Evolutionary conservation across 1,139 yeast species (phyloP), one percentile per base, ranked within the genome.

Genomic region (Sugiyamaella sp.): DNA sequence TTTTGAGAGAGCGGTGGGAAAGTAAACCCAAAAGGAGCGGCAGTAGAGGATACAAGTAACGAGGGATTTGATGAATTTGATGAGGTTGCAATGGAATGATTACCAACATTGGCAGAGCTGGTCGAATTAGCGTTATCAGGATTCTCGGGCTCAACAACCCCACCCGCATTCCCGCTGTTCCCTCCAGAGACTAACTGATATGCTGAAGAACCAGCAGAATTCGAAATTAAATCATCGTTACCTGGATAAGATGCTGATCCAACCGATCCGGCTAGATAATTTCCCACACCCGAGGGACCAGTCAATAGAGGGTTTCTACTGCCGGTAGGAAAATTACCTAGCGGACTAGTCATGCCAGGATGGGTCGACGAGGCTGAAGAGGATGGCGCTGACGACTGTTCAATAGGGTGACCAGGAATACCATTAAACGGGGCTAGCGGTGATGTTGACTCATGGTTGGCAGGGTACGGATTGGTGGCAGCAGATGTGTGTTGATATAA

Each of bases 11-110:
- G 32, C 9, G 52, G 49, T 10, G 55, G 55, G 25, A 52, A 52
- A n/a, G 49, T 47, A 38, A 52, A 52, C 1, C 49, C 25, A 22
- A 24, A 53, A 2, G 56, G 51, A 14, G 56, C 27, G 16, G 51
- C 46, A 6, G 46, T 39, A 14, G 45, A 24, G 3, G 46, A 29
- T 48, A 40, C 39, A 33, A 44, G 39, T 5, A 35, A 17, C n/a
- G 37, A 22, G 17, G 38, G 39, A 22, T 48, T 33, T 21, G 46
- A 16, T n/a, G 46, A 5, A 16, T 37, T 20, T 19, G 50, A 38
- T 12, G 51, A 40, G 9, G 39, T 9, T 8, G 46, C 25, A 2
- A 27, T 10, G 38, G 25, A 24, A 46, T 45, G 41, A 35, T 10
- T 10, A 25, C 9, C 10, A 10, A 10, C 29, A 25, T 29, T 29